Conservation (phyloP, 2,329 filamentous ascomycete species). For the Diplodia seriata region DNA sequence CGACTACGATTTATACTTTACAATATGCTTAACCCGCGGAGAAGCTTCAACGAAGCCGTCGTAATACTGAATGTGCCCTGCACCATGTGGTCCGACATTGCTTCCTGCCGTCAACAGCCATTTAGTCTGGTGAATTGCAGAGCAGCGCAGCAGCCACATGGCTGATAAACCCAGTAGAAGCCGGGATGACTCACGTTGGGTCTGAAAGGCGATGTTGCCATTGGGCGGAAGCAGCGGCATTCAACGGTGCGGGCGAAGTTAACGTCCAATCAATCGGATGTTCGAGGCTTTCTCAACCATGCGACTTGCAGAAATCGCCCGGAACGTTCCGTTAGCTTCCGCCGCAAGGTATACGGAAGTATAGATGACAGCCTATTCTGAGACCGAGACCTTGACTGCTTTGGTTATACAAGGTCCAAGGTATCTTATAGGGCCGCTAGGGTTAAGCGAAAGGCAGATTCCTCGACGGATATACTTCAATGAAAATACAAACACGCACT, state of each 20-base stretch:
- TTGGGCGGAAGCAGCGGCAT: neutral
- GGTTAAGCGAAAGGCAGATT: neutral
- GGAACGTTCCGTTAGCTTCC: constrained; percentile 2
- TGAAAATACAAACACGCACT: neutral
- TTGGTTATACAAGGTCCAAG: neutral
- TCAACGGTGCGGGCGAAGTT: neutral
- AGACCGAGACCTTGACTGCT: neutral
- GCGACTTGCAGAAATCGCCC: neutral
- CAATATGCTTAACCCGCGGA: constrained; percentile 36
- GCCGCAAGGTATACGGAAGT: neutral
- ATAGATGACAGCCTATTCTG: neutral
- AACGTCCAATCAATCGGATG: neutral
- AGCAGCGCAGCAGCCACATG: neutral
- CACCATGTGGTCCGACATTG: constrained; percentile 3
- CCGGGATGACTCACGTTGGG: neutral
- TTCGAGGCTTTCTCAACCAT: neutral
- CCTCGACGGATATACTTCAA: neutral
- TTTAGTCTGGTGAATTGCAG: neutral
- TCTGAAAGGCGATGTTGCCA: neutral
- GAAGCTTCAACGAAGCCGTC: neutral
- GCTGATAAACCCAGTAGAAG: neutral
- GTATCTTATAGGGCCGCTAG: neutral
- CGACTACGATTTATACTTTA: neutral
- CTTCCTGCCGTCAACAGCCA: no score
- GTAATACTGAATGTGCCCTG: no score